Evolutionary conservation across 2,329 filamentous ascomycete species (phyloP), one percentile per base, ranked within the genome.

Genomic region (Phialocephala sp.): DNA sequence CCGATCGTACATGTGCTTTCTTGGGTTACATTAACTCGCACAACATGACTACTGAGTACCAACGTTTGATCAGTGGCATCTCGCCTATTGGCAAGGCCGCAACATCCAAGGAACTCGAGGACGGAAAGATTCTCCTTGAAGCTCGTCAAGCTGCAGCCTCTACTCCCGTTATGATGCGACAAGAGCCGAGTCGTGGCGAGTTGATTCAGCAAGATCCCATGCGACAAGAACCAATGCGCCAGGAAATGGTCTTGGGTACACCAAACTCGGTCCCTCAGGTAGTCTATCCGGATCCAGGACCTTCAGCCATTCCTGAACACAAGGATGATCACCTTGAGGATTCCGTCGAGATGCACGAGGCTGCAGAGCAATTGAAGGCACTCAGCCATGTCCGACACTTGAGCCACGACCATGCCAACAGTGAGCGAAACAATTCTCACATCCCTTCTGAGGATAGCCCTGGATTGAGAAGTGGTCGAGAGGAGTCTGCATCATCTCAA

Each of bases 331-430:
- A 54, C 50, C 83, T 82, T 4, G 87, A 89, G 72, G 87, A 89
- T 64, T 87, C 87, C n/a, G 87, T 85, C 9, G 87, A 90, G 77
- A 89, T 90, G 86, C 86, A 89, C 70, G 86, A 89, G 75, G 87
- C 87, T 22, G 87, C 87, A 4, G 87, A 89, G 72, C 87, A 89
- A 74, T 80, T 90, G 6, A 89, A 89, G 72, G 87, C 87, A 1
- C 75, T 90, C 50, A 89, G 87, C 70, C 87, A 90, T 71, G 83
- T 89, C 61, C 83, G 87, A 2, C 85, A 85, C 66, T 73, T 81
- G 20, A 85, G 83, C 67, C 83, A 84, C 63, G 83, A 85, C 63
- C 70, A 72, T 64, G 64, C 67, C 56, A 68, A 69, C 24, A 72
- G 69, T 64, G 73, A 76, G 8, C 71, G 74, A 58, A 76, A 74